Percentiles rank a stretch among this genome's conserved stretches.
Conservation (phyloP, 73 alveolate genomes). For the Effrenium voratum region DNA sequence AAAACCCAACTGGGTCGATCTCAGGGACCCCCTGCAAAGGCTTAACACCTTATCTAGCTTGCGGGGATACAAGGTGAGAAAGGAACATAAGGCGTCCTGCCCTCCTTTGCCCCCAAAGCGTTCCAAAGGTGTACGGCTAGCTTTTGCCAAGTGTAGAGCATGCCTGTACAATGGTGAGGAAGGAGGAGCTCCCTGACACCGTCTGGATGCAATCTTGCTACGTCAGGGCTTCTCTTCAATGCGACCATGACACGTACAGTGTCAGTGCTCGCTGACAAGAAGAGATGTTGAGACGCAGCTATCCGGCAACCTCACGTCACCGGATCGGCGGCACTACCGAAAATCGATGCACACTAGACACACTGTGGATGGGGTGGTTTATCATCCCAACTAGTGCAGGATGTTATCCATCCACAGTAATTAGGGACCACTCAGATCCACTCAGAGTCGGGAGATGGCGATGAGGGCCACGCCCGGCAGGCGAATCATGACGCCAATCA, state of each 20-base stretch:
- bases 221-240: background rate
- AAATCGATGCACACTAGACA: background rate
- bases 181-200: background rate
- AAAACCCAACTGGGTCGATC: too few species aligned
- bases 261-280: background rate
- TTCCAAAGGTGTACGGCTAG: too few species aligned
- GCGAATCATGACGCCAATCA: background rate
- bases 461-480: background rate
- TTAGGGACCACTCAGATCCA: background rate
- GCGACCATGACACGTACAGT: background rate
- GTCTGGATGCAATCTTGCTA: background rate
- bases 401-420: background rate
- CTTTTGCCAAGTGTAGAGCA: background rate
- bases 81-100: too few species aligned
- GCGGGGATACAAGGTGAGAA: too few species aligned
- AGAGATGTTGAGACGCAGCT: background rate
- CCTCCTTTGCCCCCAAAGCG: too few species aligned
- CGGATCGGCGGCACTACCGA: background rate
- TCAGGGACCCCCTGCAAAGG: too few species aligned
- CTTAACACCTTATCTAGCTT: too few species aligned
- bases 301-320: background rate
- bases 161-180: background rate
- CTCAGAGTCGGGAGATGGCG: conserved; percentile 15
- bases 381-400: too few species aligned
- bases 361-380: too few species aligned